Conservation (phyloP, 2,329 filamentous ascomycete genomes). For the Colletotrichum sp. region DNA sequence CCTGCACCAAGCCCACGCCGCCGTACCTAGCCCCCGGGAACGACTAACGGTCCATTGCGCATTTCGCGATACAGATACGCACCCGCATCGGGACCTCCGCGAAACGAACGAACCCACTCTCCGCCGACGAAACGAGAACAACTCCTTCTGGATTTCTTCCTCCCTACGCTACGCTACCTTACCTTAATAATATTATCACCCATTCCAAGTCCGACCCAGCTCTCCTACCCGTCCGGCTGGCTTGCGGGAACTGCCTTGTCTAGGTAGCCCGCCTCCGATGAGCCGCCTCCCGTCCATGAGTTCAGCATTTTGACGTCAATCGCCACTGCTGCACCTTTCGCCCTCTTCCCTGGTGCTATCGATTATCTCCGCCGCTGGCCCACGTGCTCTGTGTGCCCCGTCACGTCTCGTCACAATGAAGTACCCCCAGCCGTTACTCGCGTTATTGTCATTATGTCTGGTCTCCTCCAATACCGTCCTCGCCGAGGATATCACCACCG, state of each 20-base stretch:
- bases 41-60: background rate
- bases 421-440: slow-evolving; percentile 24
- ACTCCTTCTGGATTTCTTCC: background rate
- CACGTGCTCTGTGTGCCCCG: background rate
- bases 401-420: slow-evolving; percentile 5
- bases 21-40: background rate
- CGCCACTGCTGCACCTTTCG: background rate
- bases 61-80: background rate
- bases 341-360: background rate
- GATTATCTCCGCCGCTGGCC: background rate
- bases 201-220: background rate
- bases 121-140: background rate
- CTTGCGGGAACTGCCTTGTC: background rate
- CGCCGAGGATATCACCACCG: slow-evolving; percentile 37
- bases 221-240: background rate
- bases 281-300: background rate
- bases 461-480: background rate
- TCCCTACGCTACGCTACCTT: background rate
- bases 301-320: background rate
- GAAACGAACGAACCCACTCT: slow-evolving; percentile 9
- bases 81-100: background rate
- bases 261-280: slow-evolving; percentile 1
- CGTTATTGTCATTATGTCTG: slow-evolving; percentile 29
- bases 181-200: background rate
- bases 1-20: background rate